Evolutionary conservation across 495 filamentous ascomycete genomes (phyloP), one percentile per base, ranked within the genome.

Genomic region (Talaromyces borbonicus): DNA sequence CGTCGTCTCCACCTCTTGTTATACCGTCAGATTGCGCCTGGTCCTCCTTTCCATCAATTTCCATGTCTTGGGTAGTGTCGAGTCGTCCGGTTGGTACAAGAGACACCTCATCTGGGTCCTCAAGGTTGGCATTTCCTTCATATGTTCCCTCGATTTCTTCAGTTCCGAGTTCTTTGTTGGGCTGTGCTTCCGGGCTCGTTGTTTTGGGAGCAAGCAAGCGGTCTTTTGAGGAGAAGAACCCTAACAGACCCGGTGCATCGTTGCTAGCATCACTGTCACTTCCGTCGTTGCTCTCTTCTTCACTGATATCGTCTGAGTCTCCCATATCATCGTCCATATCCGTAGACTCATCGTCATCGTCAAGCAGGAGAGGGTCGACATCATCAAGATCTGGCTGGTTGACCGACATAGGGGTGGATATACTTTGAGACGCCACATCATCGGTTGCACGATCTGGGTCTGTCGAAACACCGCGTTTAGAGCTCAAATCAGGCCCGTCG

Each of bases 321-420:
- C 78, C 79, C 61, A 85, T 75, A 50, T 90, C 85, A 54, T 89
- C 83, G 52, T 89, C 82, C 90, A 95, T 95, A 49, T 90, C 85
- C 5, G 85, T 81, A 8, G 86, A 92, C 49, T 84, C 83, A 53
- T 92, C 87, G 31, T 77, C 85, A 46, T 85, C 83, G 48, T 86
- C 83, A 55, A 82, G 64, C 30, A 87, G 63, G 22, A 75, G 67
- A 18, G 75, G 69, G 55, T 84, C 81, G 37, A 84, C 76, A 47
- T 90, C 80, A 19, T 87, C 85, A 4, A 78, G 48, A 46, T 77
- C 64, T 26, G 69, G 55, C 4, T 60, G 43, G 7, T 52, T 55
- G 2, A 53, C 41, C 30, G 57, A 58, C n/a, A 56, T 40, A 25
- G 60, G 51, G 9, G 47, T 54, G n/a, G 56, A 52, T 15, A 49